Evolutionary conservation across 1,284 basidiomycete genomes (phyloP).

Genomic region (Sanguinoderma infundibulare): DNA sequence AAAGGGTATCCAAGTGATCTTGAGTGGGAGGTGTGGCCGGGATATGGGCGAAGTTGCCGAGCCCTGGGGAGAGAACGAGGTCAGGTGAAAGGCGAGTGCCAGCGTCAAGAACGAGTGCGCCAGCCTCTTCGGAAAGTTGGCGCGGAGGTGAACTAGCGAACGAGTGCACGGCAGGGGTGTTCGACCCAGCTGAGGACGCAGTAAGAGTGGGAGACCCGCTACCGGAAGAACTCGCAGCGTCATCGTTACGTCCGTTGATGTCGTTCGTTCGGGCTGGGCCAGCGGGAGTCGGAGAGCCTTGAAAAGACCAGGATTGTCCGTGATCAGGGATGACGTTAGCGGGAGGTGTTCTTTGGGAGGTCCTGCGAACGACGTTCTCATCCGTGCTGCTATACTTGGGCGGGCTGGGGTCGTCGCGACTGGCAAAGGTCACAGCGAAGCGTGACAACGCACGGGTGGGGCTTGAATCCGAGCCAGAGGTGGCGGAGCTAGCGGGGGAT

Average conservation of each 20-base stretch:
- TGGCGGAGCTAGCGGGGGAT: neutral
- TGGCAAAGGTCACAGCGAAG: neutral
- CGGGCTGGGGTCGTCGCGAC: neutral
- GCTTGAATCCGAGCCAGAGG: too few relatives aligned
- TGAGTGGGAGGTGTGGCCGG: constrained; percentile 11
- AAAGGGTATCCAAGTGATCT: neutral
- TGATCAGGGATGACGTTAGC: neutral
- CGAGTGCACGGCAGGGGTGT: neutral
- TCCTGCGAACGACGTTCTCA: neutral
- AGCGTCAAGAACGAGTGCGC: neutral
- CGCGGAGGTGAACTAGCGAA: constrained; percentile 5
- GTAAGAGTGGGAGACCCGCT: constrained; percentile 9
- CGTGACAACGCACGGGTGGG: neutral
- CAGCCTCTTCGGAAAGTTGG: constrained; percentile 16
- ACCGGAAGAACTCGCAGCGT: constrained; percentile 1
- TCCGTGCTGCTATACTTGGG: neutral
- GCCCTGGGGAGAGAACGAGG: neutral
- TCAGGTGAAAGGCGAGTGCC: constrained; percentile 5
- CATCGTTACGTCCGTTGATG: neutral
- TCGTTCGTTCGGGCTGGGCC: neutral
- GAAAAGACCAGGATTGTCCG: neutral
- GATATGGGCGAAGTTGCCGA: constrained; percentile 5
- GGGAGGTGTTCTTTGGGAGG: neutral
- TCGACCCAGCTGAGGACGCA: constrained; percentile 6
- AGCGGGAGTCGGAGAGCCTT: neutral